phyloP scores from a whole-genome alignment of 2,329 filamentous ascomycete genomes.

The Torrubiellomyces zombiae region DNA sequence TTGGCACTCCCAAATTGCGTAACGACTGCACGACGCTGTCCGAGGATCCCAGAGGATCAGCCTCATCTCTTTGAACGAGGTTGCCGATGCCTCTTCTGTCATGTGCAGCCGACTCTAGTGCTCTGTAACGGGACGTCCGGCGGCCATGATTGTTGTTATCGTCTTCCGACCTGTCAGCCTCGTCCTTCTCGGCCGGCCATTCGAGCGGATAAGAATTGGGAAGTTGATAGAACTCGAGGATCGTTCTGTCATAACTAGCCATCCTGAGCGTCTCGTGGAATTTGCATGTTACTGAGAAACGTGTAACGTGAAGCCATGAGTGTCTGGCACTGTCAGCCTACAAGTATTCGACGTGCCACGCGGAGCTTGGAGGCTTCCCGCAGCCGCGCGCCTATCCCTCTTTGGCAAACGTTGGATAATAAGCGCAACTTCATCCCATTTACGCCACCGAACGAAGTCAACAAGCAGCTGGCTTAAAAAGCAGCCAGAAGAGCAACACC shows the following conservation, averaged over 20 bases:
- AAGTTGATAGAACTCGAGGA: constrained; percentile 84
- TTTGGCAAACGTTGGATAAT: no score
- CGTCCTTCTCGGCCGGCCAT: constrained; percentile 72
- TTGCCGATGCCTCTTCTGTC: constrained; percentile 55
- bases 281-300: neutral
- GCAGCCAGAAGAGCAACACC: no score
- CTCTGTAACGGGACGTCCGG: constrained; percentile 68
- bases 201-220: constrained; percentile 59
- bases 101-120: constrained; percentile 58
- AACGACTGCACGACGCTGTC: constrained; percentile 75
- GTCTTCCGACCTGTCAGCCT: constrained; percentile 46
- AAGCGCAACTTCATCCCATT: no score
- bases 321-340: no score
- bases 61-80: constrained; percentile 77
- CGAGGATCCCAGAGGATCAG: constrained; percentile 75
- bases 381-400: no score
- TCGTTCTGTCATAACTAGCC: constrained; percentile 58
- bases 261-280: no score
- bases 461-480: no score
- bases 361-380: no score
- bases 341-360: no score
- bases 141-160: constrained; percentile 34
- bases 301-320: no score
- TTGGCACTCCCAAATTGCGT: constrained; percentile 56
- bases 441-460: no score